A percentile compares a stretch with the other conserved stretches of the same genome.
Evolutionary conservation across 2,329 filamentous ascomycete genomes (phyloP).

Genomic region (Beauveria sp.): DNA sequence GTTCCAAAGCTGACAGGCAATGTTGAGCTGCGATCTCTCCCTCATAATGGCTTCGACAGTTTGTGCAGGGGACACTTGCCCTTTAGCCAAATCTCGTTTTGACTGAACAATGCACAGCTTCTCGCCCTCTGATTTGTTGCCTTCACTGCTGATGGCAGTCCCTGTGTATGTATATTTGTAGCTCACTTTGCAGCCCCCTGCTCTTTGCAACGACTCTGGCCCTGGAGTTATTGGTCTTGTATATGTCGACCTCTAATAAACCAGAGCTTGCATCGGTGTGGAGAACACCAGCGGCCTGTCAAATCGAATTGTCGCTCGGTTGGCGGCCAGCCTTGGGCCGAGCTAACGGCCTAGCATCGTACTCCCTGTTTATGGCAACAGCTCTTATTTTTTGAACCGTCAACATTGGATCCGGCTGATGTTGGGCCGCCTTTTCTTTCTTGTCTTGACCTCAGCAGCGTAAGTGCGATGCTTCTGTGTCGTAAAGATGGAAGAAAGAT

Average conservation of each 20-base stretch:
- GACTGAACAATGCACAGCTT: too few species aligned
- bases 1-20: too few species aligned
- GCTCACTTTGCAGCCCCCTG: too few species aligned
- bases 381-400: neutral
- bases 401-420: conserved; percentile 21
- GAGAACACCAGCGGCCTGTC: conserved; percentile 27
- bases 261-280: conserved; percentile 38
- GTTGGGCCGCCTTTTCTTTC: conserved; percentile 33
- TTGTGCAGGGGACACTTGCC: too few species aligned
- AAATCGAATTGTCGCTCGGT: conserved; percentile 19
- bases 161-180: too few species aligned
- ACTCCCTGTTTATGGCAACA: too few species aligned
- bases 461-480: conserved; percentile 34
- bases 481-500: conserved; percentile 23
- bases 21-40: too few species aligned
- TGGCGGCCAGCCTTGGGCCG: conserved; percentile 15
- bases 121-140: too few species aligned
- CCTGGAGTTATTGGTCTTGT: conserved; percentile 36
- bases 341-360: conserved; percentile 26
- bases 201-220: too few species aligned
- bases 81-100: too few species aligned
- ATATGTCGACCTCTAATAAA: conserved; percentile 38
- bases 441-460: conserved; percentile 31
- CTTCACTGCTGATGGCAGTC: too few species aligned
- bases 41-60: too few species aligned